A percentile compares a stretch with the other conserved stretches of the same genome.
These are phyloP conservation scores for Selaginella moellendorffii DNA, from an alignment of 75 land plant species.

Conservation along the genomic window DNA sequence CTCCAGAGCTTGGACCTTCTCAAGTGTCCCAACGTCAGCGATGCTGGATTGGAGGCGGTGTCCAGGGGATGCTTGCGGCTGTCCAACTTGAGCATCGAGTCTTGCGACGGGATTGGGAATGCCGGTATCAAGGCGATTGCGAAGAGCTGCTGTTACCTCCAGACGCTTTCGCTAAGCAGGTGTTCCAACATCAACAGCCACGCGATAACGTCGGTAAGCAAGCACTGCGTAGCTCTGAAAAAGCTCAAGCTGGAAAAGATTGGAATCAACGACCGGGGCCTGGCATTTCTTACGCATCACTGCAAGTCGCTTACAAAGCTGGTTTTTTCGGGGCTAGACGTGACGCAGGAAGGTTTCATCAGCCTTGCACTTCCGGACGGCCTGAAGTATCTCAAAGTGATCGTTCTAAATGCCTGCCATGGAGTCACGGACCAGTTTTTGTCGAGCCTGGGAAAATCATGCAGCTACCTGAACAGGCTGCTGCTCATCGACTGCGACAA, in stretches of 20 bases:
- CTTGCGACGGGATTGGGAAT: slow-evolving; percentile 45
- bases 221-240: slow-evolving; percentile 26
- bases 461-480: slow-evolving; percentile 19
- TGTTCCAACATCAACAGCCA: slow-evolving; percentile 37
- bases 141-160: slow-evolving; percentile 35
- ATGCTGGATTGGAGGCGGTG: slow-evolving; percentile 45
- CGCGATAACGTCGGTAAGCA: slow-evolving; percentile 43
- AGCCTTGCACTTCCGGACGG: not conserved
- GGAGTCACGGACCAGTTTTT: not conserved
- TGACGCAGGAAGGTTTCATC: not conserved
- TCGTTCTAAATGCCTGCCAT: not conserved
- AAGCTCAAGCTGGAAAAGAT: slow-evolving; percentile 63
- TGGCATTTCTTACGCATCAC: slow-evolving; percentile 51
- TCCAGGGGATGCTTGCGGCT: slow-evolving; percentile 51
- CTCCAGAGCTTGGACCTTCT: slow-evolving; percentile 61
- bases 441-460: not conserved
- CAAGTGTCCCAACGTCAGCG: slow-evolving; percentile 51
- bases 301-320: slow-evolving; percentile 23
- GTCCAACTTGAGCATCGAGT: slow-evolving; percentile 38
- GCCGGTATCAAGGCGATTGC: slow-evolving; percentile 47
- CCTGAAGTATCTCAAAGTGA: not conserved
- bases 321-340: not conserved
- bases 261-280: slow-evolving; percentile 40
- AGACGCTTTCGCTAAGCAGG: slow-evolving; percentile 34
- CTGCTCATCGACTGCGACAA: slow-evolving; percentile 36